Conservation (phyloP, 2,329 filamentous ascomycete genomes). For the Fusarium scirpi region DNA sequence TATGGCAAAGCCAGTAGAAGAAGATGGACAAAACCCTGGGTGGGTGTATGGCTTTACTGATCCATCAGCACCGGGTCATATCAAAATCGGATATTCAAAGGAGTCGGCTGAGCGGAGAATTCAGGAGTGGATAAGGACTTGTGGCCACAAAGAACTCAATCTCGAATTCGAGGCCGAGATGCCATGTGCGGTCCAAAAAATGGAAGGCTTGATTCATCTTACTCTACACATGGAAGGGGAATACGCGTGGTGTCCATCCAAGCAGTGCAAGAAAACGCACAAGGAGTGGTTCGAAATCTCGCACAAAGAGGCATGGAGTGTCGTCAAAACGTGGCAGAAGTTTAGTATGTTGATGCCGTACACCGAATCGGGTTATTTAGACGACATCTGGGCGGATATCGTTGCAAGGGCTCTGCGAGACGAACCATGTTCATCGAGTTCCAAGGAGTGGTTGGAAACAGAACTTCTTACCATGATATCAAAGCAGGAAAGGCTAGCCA, state of each 20-base stretch:
- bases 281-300: constrained; percentile 24
- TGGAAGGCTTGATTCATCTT: constrained; percentile 4
- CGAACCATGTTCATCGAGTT: neutral
- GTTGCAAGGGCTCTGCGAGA: neutral
- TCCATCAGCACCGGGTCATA: neutral
- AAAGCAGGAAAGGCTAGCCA: neutral
- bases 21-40: neutral
- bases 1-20: neutral
- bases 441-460: constrained; percentile 10
- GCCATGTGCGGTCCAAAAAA: neutral
- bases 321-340: constrained; percentile 1
- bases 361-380: neutral
- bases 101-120: neutral
- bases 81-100: constrained; percentile 13
- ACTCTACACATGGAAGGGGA: neutral
- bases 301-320: neutral
- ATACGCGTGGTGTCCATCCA: neutral
- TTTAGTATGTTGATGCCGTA: constrained; percentile 10
- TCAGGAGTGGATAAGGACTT: accelerated
- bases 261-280: neutral
- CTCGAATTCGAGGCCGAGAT: neutral
- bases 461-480: neutral
- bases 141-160: neutral
- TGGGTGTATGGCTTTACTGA: constrained; percentile 27
- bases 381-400: neutral